Base-by-base conservation (phyloP, 805 yeast species). In the Kuraishia hungarica region DNA sequence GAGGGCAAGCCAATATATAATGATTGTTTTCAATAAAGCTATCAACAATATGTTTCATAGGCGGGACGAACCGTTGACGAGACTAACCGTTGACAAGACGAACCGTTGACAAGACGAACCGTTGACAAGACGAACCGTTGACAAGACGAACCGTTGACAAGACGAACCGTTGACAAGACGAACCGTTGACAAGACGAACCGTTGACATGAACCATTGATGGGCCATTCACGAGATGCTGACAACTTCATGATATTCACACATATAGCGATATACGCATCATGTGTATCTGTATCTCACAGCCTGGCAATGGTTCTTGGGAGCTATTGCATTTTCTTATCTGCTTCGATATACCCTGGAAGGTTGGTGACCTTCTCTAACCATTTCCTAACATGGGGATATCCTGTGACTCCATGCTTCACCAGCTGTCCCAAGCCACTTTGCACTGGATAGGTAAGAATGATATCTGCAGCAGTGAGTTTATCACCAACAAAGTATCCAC, bases 391-490 rank as follows among this genome's bases (percentile, higher is more conserved):
- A 7, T 7, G 17, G 4, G 43, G 43, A 17, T 7, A 35, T 13
- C 43, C 43, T 35, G 8, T 35, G 43, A 35, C 43, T 3, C 43
- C 43, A 3, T 17, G 5, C 5, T 7, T 3, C 17, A 7, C 43
- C 43, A 35, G 43, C 43, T 35, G 17, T 7, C 11, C 11, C 4
- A 35, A 17, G n/a, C 43, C 43, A 35, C 43, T 35, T 17, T 35
- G 17, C 43, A 35, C 43, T 13, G 43, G 43, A 17, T 35, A 35
- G 43, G 17, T 64, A 59, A 82, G 66, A 54, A 83, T 74, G 54
- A 86, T 75, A 59, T 82, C 86, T 8, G 85, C 86, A 2, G 70
- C 84, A 19, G 82, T 72, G n/a, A 81, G 64, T 58, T 72, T 72
- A 39, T 73, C 70, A 13, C 78, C 82, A 19, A 80, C 83, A 60